phyloP scores from a whole-genome alignment of 306 rosid genomes.

The Benincasa hispida region DNA sequence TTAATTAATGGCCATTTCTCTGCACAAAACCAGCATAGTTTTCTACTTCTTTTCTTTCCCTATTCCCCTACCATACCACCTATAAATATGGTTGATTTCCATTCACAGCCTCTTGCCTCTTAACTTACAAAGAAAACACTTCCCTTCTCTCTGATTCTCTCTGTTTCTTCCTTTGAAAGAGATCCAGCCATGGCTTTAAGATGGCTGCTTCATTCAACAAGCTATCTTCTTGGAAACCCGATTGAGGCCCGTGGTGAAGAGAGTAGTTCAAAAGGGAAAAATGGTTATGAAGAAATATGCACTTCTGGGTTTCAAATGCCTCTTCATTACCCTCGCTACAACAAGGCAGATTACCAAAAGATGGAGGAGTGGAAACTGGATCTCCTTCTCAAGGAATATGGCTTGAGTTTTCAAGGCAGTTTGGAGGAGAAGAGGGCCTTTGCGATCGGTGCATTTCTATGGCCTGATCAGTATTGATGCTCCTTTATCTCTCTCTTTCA shows the following conservation, averaged over 20 bases:
- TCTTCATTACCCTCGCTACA: constrained; percentile 66
- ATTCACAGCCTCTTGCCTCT: background rate
- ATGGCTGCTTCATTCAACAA: constrained; percentile 36
- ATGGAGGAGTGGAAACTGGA: constrained; percentile 79
- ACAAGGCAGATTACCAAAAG: constrained; percentile 42
- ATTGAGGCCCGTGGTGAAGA: background rate
- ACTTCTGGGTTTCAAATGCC: constrained; percentile 55
- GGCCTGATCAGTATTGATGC: constrained; percentile 49
- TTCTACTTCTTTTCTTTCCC: background rate
- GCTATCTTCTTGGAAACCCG: constrained; percentile 28
- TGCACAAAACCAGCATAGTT: constrained; percentile 1
- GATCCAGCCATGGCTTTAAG: constrained; percentile 24
- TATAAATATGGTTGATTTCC: constrained; percentile 3
- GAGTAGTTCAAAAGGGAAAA: background rate
- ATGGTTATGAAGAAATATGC: background rate
- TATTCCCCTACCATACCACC: background rate
- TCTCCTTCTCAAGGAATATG: constrained; percentile 53
- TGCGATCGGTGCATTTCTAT: constrained; percentile 60
- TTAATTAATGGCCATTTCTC: background rate
- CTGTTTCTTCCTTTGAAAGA: background rate
- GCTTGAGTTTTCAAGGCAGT: constrained; percentile 28
- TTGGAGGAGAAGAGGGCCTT: constrained; percentile 46
- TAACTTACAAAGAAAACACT: background rate
- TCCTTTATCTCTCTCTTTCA: background rate
- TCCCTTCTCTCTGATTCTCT: background rate